Conservation (phyloP, 345 rosid genomes). For the Pugionium dolabratum region DNA sequence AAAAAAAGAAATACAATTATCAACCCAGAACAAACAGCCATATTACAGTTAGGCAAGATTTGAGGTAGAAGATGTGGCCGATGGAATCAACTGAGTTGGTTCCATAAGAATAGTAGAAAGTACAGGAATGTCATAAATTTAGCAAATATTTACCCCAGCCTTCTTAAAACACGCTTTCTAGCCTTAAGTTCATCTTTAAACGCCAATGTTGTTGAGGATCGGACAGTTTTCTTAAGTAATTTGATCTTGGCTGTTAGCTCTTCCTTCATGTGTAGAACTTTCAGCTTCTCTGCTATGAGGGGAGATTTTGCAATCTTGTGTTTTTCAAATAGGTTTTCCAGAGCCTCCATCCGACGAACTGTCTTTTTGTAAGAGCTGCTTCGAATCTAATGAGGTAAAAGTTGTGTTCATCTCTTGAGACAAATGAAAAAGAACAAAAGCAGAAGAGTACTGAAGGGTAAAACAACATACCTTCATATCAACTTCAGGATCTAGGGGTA, state of each 20-base stretch:
- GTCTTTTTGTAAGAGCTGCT: slow-evolving; percentile 77
- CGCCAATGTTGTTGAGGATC: slow-evolving; percentile 77
- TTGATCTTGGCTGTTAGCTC: slow-evolving; percentile 78
- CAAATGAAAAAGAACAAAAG: slow-evolving; percentile 17
- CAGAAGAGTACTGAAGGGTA: not conserved
- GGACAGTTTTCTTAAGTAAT: slow-evolving; percentile 69
- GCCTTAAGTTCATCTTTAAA: slow-evolving; percentile 98
- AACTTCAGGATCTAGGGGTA: slow-evolving; percentile 82
- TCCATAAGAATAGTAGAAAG: slow-evolving; percentile 1
- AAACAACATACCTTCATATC: slow-evolving; percentile 70
- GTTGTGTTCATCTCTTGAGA: slow-evolving; percentile 17
- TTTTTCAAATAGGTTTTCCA: slow-evolving; percentile 81
- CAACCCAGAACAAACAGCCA: not conserved
- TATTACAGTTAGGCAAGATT: not conserved
- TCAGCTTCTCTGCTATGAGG: slow-evolving; percentile 72
- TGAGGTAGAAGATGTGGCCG: not conserved
- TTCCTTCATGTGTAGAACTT: slow-evolving; percentile 73
- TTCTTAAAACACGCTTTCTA: slow-evolving; percentile 89
- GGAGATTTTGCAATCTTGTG: slow-evolving; percentile 92
- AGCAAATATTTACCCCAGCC: slow-evolving; percentile 68
- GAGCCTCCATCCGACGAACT: slow-evolving; percentile 76
- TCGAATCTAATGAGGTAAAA: slow-evolving; percentile 56
- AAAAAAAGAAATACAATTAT: not conserved
- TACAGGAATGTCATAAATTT: not conserved
- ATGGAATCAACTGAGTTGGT: slow-evolving; percentile 2